These are phyloP conservation scores for Suhomyces sp. DNA, from an alignment of 805 yeast species.

Conservation along the genomic window DNA sequence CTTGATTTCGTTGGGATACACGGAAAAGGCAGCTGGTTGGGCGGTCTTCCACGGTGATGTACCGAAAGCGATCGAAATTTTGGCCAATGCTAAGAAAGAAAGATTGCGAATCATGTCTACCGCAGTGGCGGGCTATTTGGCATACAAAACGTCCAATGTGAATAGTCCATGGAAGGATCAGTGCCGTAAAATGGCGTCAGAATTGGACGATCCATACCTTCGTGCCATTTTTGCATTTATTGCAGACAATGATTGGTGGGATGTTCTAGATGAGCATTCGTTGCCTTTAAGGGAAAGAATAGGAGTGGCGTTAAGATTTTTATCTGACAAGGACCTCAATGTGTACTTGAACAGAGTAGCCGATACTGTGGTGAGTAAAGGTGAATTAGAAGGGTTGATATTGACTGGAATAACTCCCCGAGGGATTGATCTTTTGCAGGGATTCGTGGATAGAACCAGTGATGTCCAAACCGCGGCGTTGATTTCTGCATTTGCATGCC, in stretches of 20 bases:
- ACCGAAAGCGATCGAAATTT: constrained; percentile 72
- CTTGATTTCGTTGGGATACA: constrained; percentile 57
- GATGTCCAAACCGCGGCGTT: constrained; percentile 92
- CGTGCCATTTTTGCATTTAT: constrained; percentile 91
- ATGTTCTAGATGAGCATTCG: constrained; percentile 85
- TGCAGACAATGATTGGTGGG: constrained; percentile 96
- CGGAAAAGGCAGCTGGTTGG: constrained; percentile 96
- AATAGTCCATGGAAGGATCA: constrained; percentile 91
- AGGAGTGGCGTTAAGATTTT: constrained; percentile 85
- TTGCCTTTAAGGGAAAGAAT: constrained; percentile 84
- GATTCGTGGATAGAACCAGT: constrained; percentile 82
- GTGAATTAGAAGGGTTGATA: constrained; percentile 88
- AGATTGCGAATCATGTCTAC: constrained; percentile 79
- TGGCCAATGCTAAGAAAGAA: constrained; percentile 71
- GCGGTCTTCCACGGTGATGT: constrained; percentile 94
- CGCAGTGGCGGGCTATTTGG: constrained; percentile 87
- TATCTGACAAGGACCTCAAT: constrained; percentile 76
- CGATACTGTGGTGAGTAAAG: constrained; percentile 66
- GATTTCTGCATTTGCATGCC: constrained; percentile 77
- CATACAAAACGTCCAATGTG: constrained; percentile 54
- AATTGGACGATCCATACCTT: constrained; percentile 82
- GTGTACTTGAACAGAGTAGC: constrained; percentile 70
- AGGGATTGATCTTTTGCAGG: constrained; percentile 78
- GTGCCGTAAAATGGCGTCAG: constrained; percentile 85
- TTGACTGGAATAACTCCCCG: constrained; percentile 89